A percentile compares a stretch with the other conserved stretches of the same genome.
These are phyloP conservation scores for Diutina pseudorugosa DNA, from an alignment of 1,139 yeast species.

Conservation along the genomic window DNA sequence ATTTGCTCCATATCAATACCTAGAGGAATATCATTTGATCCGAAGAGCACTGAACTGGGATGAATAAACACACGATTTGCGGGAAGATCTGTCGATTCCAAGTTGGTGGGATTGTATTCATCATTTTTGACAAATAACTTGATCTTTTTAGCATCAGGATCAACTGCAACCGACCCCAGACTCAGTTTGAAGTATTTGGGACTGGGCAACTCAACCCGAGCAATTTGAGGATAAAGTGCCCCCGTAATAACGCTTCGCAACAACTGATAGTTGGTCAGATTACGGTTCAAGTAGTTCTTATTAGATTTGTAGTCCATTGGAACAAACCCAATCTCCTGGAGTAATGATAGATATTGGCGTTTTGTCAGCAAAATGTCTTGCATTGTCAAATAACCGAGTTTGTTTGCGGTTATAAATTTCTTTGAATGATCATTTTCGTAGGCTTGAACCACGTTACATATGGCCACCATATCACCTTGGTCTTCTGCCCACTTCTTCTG, in stretches of 20 bases:
- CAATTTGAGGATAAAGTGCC: conserved; percentile 71
- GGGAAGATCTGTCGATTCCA: conserved; percentile 21
- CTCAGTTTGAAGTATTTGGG: conserved; percentile 59
- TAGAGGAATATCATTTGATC: conserved; percentile 7
- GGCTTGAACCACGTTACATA: conserved; percentile 41
- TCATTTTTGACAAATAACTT: conserved; percentile 66
- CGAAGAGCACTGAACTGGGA: conserved; percentile 68
- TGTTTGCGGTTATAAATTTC: conserved; percentile 48
- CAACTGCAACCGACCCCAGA: conserved; percentile 73
- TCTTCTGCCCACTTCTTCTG: conserved; percentile 27
- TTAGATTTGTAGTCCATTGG: conserved; percentile 30
- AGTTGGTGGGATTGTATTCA: conserved; percentile 9
- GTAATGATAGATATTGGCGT: conserved; percentile 50
- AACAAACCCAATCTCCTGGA: conserved; percentile 69
- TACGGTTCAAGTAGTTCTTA: conserved; percentile 28
- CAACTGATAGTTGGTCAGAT: conserved; percentile 36
- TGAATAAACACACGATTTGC: conserved; percentile 67
- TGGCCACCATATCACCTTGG: conserved; percentile 67
- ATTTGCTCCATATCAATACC: conserved; percentile 14
- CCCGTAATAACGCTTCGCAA: conserved; percentile 66
- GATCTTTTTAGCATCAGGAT: conserved; percentile 66
- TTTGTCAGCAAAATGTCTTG: conserved; percentile 64
- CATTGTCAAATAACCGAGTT: conserved; percentile 50
- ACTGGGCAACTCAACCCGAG: conserved; percentile 73
- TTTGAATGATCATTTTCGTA: conserved; percentile 30